Evolutionary conservation across 345 rosid species (phyloP).

Genomic region (Euphorbia tirucalli): DNA sequence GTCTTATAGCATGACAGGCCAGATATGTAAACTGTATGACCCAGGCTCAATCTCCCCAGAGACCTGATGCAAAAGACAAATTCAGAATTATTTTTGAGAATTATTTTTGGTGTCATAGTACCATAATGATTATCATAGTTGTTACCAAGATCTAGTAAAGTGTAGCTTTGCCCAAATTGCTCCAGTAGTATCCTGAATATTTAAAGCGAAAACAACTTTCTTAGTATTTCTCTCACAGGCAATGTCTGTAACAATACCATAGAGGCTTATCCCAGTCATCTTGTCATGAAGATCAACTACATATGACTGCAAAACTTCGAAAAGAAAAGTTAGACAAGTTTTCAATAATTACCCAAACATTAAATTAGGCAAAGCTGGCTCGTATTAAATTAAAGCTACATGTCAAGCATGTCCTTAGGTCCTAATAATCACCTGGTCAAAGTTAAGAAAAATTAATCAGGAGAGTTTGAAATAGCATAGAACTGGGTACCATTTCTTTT

Average conservation of each 20-base stretch:
- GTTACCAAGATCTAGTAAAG: constrained; percentile 67
- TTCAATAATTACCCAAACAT: neutral
- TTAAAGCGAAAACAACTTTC: constrained; percentile 54
- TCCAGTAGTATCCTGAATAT: constrained; percentile 71
- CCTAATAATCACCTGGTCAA: neutral
- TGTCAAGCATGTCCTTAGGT: neutral
- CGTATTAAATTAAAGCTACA: neutral
- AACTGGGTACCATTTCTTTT: neutral
- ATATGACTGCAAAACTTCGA: constrained; percentile 59
- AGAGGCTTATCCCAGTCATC: constrained; percentile 84
- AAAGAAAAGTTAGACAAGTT: constrained; percentile 32
- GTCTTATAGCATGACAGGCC: constrained; percentile 68
- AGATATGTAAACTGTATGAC: constrained; percentile 70
- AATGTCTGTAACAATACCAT: constrained; percentile 61
- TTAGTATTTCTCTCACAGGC: constrained; percentile 40
- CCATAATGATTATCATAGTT: constrained; percentile 4
- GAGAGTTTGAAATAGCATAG: neutral
- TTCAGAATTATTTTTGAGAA: neutral
- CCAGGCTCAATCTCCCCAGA: constrained; percentile 66
- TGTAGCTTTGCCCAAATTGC: constrained; percentile 71
- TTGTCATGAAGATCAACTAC: constrained; percentile 64
- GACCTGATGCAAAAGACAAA: constrained; percentile 55
- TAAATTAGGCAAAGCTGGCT: neutral
- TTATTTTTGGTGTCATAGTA: neutral
- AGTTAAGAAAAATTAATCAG: neutral